Evolutionary conservation across 495 filamentous ascomycete genomes (phyloP).

Genomic region (Bathelium albidoporum): DNA sequence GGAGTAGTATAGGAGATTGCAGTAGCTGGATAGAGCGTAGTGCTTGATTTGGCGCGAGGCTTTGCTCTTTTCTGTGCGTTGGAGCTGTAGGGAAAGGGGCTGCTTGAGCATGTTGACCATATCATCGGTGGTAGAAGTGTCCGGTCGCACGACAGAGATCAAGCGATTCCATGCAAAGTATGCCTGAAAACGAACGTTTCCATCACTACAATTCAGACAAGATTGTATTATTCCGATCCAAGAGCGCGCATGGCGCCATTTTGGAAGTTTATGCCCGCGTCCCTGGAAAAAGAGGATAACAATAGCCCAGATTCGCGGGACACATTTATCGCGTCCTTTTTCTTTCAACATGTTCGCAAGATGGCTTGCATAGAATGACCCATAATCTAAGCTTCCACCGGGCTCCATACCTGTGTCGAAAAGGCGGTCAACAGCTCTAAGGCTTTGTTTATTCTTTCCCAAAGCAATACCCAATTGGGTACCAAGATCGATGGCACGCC

Average conservation of each 20-base stretch:
- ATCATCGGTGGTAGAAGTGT: conserved; percentile 46
- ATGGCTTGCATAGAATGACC: conserved; percentile 35
- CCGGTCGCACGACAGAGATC: conserved; percentile 56
- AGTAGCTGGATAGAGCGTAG: conserved; percentile 56
- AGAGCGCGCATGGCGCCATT: conserved; percentile 59
- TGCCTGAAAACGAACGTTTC: conserved; percentile 60
- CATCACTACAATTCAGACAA: conserved; percentile 75
- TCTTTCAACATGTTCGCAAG: conserved; percentile 48
- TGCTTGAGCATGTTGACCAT: conserved; percentile 57
- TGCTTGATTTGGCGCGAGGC: conserved; percentile 46
- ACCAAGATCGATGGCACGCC: conserved; percentile 63
- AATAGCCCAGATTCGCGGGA: conserved; percentile 85
- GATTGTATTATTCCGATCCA: conserved; percentile 70
- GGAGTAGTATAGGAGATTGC: conserved; percentile 75
- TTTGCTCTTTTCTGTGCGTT: conserved; percentile 49
- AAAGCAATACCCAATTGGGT: conserved; percentile 52
- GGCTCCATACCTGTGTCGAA: conserved; percentile 48
- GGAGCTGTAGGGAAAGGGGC: conserved; percentile 60
- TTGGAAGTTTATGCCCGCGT: conserved; percentile 48
- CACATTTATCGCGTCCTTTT: conserved; percentile 50
- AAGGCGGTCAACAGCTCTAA: conserved; percentile 52
- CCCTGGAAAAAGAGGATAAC: conserved; percentile 64
- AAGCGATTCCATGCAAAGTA: conserved; percentile 77
- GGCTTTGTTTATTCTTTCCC: conserved; percentile 54
- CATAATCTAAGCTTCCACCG: conserved; percentile 53